Percentiles rank a stretch among this genome's conserved stretches.
Conservation (phyloP, 139 green algal genomes). For the Chlamydomonas eustigma region DNA sequence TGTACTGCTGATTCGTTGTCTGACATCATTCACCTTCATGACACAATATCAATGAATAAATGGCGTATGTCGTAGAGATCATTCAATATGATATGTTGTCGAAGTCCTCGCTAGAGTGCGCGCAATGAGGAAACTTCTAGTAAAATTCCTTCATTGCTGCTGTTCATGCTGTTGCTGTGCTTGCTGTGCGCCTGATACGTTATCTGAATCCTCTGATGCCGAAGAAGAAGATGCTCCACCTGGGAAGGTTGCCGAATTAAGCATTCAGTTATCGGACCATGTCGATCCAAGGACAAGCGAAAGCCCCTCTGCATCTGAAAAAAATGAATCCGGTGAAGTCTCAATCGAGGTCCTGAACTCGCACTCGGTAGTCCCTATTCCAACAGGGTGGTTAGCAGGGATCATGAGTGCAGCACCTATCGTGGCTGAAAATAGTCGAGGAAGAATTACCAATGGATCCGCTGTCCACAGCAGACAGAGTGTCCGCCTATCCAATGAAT, state of each 20-base stretch:
- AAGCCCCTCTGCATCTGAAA: not conserved
- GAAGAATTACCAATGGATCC: too few relatives aligned
- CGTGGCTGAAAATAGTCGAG: too few relatives aligned
- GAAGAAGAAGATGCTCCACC: not conserved
- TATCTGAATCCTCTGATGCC: not conserved
- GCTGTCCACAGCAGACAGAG: too few relatives aligned
- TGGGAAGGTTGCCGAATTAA: not conserved
- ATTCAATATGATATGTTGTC: too few relatives aligned
- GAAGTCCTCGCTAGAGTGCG: too few relatives aligned
- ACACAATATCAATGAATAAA: too few relatives aligned
- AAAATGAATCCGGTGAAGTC: not conserved
- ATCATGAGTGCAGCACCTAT: not conserved
- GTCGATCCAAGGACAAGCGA: not conserved
- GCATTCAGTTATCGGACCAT: not conserved
- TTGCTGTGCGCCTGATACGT: not conserved
- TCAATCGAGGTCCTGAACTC: not conserved
- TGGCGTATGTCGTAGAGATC: too few relatives aligned
- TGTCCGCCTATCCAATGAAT: too few relatives aligned
- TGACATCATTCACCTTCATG: too few relatives aligned
- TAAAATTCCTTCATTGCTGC: not conserved
- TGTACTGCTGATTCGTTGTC: too few relatives aligned
- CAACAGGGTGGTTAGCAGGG: not conserved
- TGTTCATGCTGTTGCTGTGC: slow-evolving; percentile 8
- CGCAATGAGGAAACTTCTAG: not conserved
- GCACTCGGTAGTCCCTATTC: too few relatives aligned